Evolutionary conservation across 495 filamentous ascomycete species (phyloP), one percentile per base, ranked within the genome.

Genomic region (Symbiotaphrina buchneri): DNA sequence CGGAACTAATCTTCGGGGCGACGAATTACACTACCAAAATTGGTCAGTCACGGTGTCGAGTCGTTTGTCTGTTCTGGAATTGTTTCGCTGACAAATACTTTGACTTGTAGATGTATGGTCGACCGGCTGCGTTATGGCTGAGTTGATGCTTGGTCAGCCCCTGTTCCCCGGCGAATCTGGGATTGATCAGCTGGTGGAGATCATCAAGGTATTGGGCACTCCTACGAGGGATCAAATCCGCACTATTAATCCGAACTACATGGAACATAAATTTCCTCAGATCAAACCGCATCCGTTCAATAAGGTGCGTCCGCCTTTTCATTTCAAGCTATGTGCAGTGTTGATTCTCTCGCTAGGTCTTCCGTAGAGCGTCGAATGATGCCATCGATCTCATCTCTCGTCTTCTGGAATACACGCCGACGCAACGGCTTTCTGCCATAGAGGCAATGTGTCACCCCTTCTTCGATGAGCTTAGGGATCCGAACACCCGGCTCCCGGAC

Each of bases 21-120:
- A 95, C 90, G 21, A 99, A 99, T 50, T 99, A 99, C 60, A 95
- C 90, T 28, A 95, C 87, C 40, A 99, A 97, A 59, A 99, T 99
- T 51, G 87, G 87, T 97, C 67, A 53, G 68, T 51, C 15, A 17
- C 29, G 3, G 8, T 18, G 2, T 13, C 27, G 5, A 2, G 14
- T 14, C 28, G 21, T 14, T 27, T 10, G 16, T 17, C 17, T 16
- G 15, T 20, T 21, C 18, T 25, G 27, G 6, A 6, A 3, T 15
- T 10, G 10, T 3, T 14, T 30, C 28, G 28, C 8, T 30, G 28
- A 30, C 8, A 3, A 30, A 2, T 16, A 10, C 8, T 27, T 28
- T 10, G 15, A 10, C 29, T 31, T 37, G n/a, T 43, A 97, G 87
- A 97, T 58, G 87, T 97, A 17, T 97, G 87, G 87, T 97, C 87